These are phyloP conservation scores for Epichloe bromicola DNA, from an alignment of 2,329 filamentous ascomycete species.

Conservation along the genomic window DNA sequence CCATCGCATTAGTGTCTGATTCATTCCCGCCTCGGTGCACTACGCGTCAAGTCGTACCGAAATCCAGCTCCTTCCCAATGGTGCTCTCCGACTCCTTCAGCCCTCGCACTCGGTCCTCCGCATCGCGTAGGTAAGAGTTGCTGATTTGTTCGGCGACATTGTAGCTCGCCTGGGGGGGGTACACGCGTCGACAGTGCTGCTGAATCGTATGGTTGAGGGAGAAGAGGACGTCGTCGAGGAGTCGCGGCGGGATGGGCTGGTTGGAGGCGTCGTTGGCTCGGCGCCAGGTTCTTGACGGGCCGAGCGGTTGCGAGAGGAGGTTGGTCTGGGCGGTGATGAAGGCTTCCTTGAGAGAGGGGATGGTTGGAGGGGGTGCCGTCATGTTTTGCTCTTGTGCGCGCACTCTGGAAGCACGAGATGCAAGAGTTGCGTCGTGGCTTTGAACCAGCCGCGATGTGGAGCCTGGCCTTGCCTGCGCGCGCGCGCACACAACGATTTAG, in stretches of 20 bases:
- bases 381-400: not conserved
- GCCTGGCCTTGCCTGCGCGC: not conserved
- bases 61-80: constrained; percentile 28
- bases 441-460: not conserved
- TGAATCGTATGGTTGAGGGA: constrained; percentile 48
- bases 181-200: constrained; percentile 53
- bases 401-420: too few species aligned
- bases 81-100: constrained; percentile 23
- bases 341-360: constrained; percentile 48
- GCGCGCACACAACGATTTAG: too few species aligned
- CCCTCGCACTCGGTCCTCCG: constrained; percentile 25
- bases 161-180: constrained; percentile 52
- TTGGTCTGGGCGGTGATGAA: constrained; percentile 53
- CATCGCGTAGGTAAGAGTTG: constrained; percentile 41
- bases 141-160: constrained; percentile 65
- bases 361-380: constrained; percentile 30
- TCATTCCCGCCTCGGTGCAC: not conserved
- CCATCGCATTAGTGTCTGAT: not conserved
- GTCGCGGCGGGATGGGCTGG: constrained; percentile 30
- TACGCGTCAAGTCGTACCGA: constrained; percentile 20
- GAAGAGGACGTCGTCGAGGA: constrained; percentile 43
- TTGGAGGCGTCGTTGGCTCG: constrained; percentile 30
- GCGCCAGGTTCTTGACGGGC: constrained; percentile 41
- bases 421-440: too few species aligned
- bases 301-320: constrained; percentile 45